Evolutionary conservation across 352 stramenopile genomes (phyloP).

Genomic region (Phytophthora litchii): DNA sequence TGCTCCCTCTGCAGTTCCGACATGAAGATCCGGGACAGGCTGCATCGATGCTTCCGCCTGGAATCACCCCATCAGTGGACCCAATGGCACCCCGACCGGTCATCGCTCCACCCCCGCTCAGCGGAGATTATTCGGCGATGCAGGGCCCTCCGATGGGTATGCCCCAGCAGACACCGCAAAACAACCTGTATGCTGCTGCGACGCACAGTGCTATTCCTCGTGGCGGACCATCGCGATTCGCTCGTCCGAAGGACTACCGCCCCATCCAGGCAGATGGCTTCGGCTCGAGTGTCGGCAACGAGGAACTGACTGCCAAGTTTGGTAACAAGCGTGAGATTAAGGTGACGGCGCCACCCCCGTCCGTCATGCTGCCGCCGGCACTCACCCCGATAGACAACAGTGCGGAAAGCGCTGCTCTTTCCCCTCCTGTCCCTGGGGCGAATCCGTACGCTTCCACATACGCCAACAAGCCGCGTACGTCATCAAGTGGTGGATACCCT

Average conservation of each 20-base stretch:
- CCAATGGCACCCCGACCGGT: conserved; percentile 63
- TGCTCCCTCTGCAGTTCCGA: conserved; percentile 88
- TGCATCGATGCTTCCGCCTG: conserved; percentile 64
- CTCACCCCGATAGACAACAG: conserved; percentile 13
- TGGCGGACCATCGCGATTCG: conserved; percentile 47
- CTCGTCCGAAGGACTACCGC: conserved; percentile 76
- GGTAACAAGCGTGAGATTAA: conserved; percentile 87
- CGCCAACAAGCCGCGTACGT: conserved; percentile 23
- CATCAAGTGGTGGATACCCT: conserved; percentile 41
- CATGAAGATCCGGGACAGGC: conserved; percentile 80
- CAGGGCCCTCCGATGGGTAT: conserved; percentile 32
- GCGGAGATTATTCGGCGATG: conserved; percentile 54
- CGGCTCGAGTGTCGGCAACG: conserved; percentile 88
- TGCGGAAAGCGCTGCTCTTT: not conserved
- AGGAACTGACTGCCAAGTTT: conserved; percentile 89
- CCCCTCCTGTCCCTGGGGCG: conserved; percentile 29
- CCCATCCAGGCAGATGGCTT: conserved; percentile 90
- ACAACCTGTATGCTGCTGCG: conserved; percentile 74
- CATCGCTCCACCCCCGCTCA: conserved; percentile 69
- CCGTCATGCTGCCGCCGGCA: conserved; percentile 25
- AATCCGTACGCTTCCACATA: conserved; percentile 70
- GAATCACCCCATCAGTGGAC: conserved; percentile 78
- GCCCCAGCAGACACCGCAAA: conserved; percentile 45
- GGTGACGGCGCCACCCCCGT: conserved; percentile 73
- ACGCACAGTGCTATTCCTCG: conserved; percentile 86